phyloP scores from a whole-genome alignment of 371 early-diverging fungal species.

The Apophysomyces variabilis region DNA sequence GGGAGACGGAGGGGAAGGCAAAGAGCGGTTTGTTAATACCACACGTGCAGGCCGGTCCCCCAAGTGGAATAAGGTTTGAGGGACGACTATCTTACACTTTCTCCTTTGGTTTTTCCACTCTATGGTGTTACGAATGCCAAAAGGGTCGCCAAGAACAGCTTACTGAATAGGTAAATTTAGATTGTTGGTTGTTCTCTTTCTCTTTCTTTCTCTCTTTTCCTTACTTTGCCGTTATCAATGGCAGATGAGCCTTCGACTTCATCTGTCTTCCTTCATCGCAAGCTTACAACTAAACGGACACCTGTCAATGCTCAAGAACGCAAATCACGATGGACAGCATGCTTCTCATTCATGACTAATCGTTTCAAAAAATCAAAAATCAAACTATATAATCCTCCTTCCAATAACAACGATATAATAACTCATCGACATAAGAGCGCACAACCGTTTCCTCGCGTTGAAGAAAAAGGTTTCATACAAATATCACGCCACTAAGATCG shows the following conservation, averaged over 20 bases:
- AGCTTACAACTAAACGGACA: background rate
- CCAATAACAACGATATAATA: background rate
- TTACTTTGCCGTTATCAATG: background rate
- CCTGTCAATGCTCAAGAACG: background rate
- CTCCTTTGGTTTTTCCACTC: background rate
- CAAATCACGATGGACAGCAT: conserved; percentile 1
- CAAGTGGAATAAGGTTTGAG: background rate
- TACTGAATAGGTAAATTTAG: background rate
- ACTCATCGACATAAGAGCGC: background rate
- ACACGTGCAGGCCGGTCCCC: background rate
- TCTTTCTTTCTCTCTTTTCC: background rate
- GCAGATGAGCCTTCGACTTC: background rate
- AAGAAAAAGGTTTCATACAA: conserved; percentile 2
- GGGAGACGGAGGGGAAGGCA: background rate
- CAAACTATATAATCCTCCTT: background rate
- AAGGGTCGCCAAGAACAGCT: background rate
- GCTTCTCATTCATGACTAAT: background rate
- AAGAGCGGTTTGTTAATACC: background rate
- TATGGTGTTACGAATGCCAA: conserved; percentile 3
- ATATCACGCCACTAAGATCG: background rate
- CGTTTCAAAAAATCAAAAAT: conserved; percentile 1
- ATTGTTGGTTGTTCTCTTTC: background rate
- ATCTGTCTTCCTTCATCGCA: conserved; percentile 2
- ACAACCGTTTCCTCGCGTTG: background rate
- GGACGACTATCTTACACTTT: background rate